Evolutionary conservation across 2,329 filamentous ascomycete genomes (phyloP), one percentile per base, ranked within the genome.

Genomic region (Nannizziopsis barbatae): DNA sequence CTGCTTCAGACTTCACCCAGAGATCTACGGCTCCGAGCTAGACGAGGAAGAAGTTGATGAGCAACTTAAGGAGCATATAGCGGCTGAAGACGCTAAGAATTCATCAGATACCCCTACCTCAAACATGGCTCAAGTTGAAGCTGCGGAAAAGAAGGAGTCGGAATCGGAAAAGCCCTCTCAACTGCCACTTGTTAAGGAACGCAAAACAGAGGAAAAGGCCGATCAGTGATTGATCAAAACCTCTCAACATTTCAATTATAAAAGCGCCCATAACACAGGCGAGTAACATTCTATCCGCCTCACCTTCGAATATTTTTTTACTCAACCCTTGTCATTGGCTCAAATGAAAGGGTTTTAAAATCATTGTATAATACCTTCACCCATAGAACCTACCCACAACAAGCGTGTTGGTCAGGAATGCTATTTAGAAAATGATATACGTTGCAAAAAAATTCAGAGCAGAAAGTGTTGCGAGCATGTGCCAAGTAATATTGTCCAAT

Each of bases 1-100:
- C 60, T 98, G 92, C 74, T 98, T 98, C 77, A 80, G 88, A 58
- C 72, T 81, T 64, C 85, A 95, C 66, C 92, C 92, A 15, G 92
- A 96, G 38, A 76, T 95, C 52, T 98, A 98, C 68, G 89, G 88
- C 52, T 77, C 84, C 38, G 90, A 96, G 65, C 74, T 95, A 14
- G 82, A 84, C 31, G 84, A 88, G 42, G 88, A 83, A 15, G 76
- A 80, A 40, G 70, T 71, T 33, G 64, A 68, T 49, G 60, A 57
- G 49, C 65, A 58, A 51, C 56, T 65, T 27, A 58, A 61, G 32
- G 58, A 62, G 9, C 56, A 63, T 47, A 57, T 58, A 31, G 52
- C 51, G 48, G 50, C 54, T 15, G 56, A 64, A 18, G 59, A 60
- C 20, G 58, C 56, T 22, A 46, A 54, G n/a, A 45, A 55, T 14